Conservation (phyloP, 306 rosid species). For the Corylus heterophylla region DNA sequence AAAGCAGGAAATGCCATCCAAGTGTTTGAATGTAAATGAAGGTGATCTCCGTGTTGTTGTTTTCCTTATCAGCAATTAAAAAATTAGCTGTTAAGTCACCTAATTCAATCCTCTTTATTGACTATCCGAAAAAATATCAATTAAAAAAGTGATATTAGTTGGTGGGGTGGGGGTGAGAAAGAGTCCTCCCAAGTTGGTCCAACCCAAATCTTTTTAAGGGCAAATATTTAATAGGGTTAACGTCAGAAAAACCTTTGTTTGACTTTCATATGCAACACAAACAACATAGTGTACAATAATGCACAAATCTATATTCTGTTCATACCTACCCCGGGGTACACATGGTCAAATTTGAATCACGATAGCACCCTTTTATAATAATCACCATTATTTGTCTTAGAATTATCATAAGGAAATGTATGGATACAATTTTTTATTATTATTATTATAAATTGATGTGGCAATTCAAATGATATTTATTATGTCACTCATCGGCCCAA, state of each 20-base stretch:
- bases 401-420: too few species aligned
- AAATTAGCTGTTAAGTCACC: conserved; percentile 35
- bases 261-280: background rate
- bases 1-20: background rate
- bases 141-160: background rate
- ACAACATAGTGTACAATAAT: background rate
- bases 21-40: background rate
- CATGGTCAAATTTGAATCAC: too few species aligned
- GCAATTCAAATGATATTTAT: too few species aligned
- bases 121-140: conserved; percentile 17
- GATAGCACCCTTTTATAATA: too few species aligned
- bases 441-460: too few species aligned
- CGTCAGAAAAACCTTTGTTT: background rate
- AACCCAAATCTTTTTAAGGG: background rate
- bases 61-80: background rate
- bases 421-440: too few species aligned
- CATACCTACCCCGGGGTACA: too few species aligned
- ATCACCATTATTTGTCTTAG: too few species aligned
- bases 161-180: background rate
- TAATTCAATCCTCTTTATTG: conserved; percentile 36
- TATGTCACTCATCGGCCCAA: too few species aligned
- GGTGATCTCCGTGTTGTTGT: background rate
- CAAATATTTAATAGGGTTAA: background rate
- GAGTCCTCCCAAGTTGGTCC: background rate
- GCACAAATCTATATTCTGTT: background rate